These are phyloP conservation scores for Fraxinus latifolia DNA, from an alignment of 305 asterid genomes.

Conservation along the genomic window DNA sequence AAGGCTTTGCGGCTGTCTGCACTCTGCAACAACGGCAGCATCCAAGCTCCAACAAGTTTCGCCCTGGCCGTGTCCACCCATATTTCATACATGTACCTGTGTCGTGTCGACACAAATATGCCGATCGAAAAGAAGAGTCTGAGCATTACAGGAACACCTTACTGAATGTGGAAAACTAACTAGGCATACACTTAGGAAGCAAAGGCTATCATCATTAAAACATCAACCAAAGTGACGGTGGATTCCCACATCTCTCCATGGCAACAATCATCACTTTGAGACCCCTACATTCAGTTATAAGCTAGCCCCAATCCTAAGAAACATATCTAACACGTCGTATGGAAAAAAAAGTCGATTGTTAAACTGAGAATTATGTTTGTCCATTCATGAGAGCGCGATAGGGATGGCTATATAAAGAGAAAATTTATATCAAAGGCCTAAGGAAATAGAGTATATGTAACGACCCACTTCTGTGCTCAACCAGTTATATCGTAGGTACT, in stretches of 20 bases:
- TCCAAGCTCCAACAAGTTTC: no score
- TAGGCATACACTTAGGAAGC: not conserved
- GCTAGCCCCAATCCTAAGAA: not conserved
- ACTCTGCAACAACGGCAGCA: no score
- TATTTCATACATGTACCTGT: no score
- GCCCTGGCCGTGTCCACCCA: no score
- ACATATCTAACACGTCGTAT: not conserved
- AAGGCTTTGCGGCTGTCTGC: no score
- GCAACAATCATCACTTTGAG: not conserved
- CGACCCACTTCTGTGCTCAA: not conserved
- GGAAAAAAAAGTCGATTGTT: not conserved
- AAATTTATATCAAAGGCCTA: not conserved
- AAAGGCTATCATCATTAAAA: not conserved
- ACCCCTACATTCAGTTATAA: not conserved
- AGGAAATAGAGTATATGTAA: not conserved
- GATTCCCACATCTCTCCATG: not conserved
- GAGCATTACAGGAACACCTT: not conserved
- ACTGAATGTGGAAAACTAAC: not conserved
- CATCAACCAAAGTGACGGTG: not conserved
- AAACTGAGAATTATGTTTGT: not conserved
- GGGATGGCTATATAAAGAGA: not conserved
- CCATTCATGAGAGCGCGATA: not conserved
- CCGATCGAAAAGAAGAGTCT: no score
- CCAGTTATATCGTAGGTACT: not conserved
- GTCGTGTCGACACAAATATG: no score